These are phyloP conservation scores for Rutstroemia sp. DNA, from an alignment of 2,329 filamentous ascomycete species.

Conservation along the genomic window DNA sequence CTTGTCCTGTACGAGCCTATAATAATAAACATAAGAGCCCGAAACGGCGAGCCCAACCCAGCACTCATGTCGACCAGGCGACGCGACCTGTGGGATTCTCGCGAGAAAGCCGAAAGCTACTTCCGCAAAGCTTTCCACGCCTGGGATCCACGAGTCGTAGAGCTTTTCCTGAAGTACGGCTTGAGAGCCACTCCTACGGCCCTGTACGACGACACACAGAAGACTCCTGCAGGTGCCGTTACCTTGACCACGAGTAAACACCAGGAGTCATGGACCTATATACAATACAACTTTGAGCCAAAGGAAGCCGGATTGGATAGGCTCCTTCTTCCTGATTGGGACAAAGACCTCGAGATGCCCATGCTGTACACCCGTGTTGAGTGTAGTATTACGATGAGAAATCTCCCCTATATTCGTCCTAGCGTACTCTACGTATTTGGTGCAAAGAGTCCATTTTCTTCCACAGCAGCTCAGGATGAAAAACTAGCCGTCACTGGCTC, in stretches of 20 bases:
- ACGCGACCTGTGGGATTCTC: no score
- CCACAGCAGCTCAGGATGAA: conserved; percentile 36
- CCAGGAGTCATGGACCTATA: conserved; percentile 76
- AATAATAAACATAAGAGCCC: no score
- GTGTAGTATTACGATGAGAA: no score
- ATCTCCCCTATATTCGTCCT: no score
- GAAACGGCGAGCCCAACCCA: no score
- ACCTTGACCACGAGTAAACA: conserved; percentile 78
- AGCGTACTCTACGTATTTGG: conserved; percentile 59
- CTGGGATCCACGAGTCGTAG: conserved; percentile 63
- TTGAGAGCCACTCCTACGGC: conserved; percentile 65
- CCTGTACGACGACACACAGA: conserved; percentile 36
- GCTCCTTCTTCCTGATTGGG: conserved; percentile 25
- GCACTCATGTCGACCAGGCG: no score
- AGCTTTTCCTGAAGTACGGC: conserved; percentile 64
- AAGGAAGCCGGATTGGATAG: conserved; percentile 37
- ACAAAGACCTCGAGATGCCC: conserved; percentile 3
- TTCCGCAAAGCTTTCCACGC: no score
- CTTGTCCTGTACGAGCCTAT: conserved; percentile 44
- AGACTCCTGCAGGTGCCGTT: conserved; percentile 27
- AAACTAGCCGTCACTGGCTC: conserved; percentile 57
- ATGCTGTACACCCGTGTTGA: no score
- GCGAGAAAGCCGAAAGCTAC: no score
- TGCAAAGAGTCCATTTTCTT: conserved; percentile 48
- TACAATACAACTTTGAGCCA: conserved; percentile 48